Evolutionary conservation across 257 asterid species (phyloP), one percentile per base, ranked within the genome.

Genomic region (Thymus mandschuricus): DNA sequence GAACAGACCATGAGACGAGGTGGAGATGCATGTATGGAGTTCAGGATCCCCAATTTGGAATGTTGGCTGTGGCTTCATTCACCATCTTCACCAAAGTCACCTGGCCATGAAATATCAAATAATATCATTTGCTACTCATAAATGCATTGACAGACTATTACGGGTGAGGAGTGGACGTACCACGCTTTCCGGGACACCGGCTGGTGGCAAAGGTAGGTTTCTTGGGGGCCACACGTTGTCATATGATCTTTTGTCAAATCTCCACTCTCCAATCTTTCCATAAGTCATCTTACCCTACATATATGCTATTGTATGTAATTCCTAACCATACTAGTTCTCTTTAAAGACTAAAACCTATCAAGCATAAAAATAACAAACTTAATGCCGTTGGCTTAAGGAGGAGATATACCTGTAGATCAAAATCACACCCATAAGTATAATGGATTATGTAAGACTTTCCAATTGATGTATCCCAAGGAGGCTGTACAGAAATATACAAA

Each of bases 181-280:
- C 97, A 93, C 97, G 35, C 96, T 93, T 73, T 87, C 96, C 0
- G 98, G 92, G 70, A 93, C 97, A 66, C 97, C 98, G 46, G 96
- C 85, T 54, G 97, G 98, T 34, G 98, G 97, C 82, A 93, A 44
- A 21, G 98, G 10, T 43, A 93, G 96, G 78, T 93, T 93, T 78
- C 75, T 87, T 27, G 97, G 96, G 33, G 92, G 96, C 94, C 92
- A 91, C 43, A 51, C 60, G 11, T 67, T 68, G 81, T 70, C 85
- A 28, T 83, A 88, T 60, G 98, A 87, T 79, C 97, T 88, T 78
- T 93, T 93, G 82, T 93, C 98, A 49, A 93, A 93, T 86, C 98
- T 91, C 98, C 97, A 93, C 75, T 90, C 96, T 72, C 98, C 98
- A 58, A 91, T 76, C 86, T 91, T 91, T 75, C 97, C 97, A n/a